These are phyloP conservation scores for Solioccasus polychromus DNA, from an alignment of 768 basidiomycete genomes.

Conservation along the genomic window DNA sequence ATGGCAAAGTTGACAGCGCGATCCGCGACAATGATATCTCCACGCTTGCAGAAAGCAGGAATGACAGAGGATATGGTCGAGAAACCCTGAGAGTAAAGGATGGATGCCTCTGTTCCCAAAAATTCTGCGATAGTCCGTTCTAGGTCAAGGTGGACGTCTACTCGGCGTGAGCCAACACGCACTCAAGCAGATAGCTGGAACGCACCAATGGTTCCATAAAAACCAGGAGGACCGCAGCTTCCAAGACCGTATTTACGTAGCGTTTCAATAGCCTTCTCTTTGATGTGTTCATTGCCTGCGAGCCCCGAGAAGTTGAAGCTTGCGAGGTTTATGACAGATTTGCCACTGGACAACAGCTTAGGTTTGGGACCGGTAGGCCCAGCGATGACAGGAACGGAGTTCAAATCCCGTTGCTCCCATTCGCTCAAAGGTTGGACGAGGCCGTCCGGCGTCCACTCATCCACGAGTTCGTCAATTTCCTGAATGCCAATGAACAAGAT, in stretches of 20 bases:
- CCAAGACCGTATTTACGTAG: constrained; percentile 89
- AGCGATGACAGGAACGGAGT: constrained; percentile 68
- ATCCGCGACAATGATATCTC: constrained; percentile 97
- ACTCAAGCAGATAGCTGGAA: constrained; percentile 6
- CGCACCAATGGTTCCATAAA: constrained; percentile 94
- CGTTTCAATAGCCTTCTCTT: constrained; percentile 79
- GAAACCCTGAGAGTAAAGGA: constrained; percentile 94
- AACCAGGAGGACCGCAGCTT: constrained; percentile 93
- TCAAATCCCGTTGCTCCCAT: constrained; percentile 66
- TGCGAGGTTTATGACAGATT: constrained; percentile 80
- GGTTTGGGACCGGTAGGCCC: constrained; percentile 85
- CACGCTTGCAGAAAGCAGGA: constrained; percentile 95
- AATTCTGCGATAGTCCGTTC: constrained; percentile 91
- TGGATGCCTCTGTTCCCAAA: constrained; percentile 82
- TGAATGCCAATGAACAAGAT: constrained; percentile 27
- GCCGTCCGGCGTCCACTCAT: constrained; percentile 91
- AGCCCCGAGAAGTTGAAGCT: constrained; percentile 92
- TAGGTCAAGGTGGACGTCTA: constrained; percentile 88
- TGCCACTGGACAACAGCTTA: constrained; percentile 67
- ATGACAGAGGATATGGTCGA: constrained; percentile 91
- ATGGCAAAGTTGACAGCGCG: constrained; percentile 94
- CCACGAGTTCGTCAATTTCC: constrained; percentile 97
- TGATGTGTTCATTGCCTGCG: constrained; percentile 83
- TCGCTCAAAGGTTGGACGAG: constrained; percentile 61
- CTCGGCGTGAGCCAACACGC: constrained; percentile 5